Evolutionary conservation across 202 grass and related monocot genomes (phyloP), one percentile per base, ranked within the genome.

Genomic region (Musa balbisiana): DNA sequence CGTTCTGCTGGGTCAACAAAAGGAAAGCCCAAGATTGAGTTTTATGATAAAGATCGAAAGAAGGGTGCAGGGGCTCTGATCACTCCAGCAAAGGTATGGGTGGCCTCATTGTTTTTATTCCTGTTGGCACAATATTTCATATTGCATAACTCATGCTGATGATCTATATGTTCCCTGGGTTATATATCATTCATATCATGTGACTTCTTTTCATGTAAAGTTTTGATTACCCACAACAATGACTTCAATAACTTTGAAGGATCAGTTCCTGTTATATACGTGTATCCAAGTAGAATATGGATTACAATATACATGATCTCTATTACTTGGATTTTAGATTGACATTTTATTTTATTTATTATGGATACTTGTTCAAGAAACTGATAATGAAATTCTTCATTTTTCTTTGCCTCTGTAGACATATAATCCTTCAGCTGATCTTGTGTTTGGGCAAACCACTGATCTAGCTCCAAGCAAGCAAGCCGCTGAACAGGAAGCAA

Each of bases 11-110:
- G 92, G 77, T 91, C 88, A 17, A 71, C 86, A 12, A 91, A 91
- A 80, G 92, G 92, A 53, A 96, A 96, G 55, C 91, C 84, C 49
- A 96, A 85, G 86, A 96, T 91, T 62, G 92, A 96, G 77, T 62
- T 78, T 8, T 96, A 96, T 82, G 86, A 91, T 54, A 96, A 96
- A 76, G 88, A 91, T 21, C 50, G 84, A 64, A 96, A 91, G 87
- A 92, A 90, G 78, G 87, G 90, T 16, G 65, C 87, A 62, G 92
- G 89, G 71, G 85, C 90, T 75, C 83, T 96, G 72, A 87, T 88
- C 43, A 89, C 90, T 76, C 75, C 85, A 74, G 85, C 92, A 58
- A 92, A 86, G 86, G 90, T 96, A 78, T 82, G 50, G 16, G 55
- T 43, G 33, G 33, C 4, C 5, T 43, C 33, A 43, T 43, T 17